These are phyloP conservation scores for Colletotrichum camelliae DNA, from an alignment of 2,329 filamentous ascomycete species.

Conservation along the genomic window DNA sequence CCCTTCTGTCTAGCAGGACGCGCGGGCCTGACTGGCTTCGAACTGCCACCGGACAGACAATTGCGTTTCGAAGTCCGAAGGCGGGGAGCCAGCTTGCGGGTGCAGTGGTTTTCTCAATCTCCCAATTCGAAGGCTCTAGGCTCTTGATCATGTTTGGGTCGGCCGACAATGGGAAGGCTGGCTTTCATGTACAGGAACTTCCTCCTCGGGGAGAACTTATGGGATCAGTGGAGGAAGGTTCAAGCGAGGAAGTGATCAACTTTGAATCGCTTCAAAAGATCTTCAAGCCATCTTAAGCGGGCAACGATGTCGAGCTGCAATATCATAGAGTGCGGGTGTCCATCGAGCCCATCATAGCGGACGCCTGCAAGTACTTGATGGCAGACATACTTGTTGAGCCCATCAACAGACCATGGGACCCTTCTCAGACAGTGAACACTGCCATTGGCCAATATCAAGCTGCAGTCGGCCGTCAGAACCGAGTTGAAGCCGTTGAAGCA, in stretches of 20 bases:
- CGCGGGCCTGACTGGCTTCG: neutral
- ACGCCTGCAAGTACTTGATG: neutral
- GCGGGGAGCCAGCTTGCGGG: neutral
- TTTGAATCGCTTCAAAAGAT: neutral
- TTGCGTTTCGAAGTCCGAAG: neutral
- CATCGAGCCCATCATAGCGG: neutral
- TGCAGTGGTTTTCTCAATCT: neutral
- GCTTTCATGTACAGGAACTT: neutral
- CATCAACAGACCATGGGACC: neutral
- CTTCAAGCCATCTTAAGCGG: neutral
- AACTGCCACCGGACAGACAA: neutral
- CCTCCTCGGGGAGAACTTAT: neutral
- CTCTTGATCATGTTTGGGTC: neutral
- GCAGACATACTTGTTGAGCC: neutral
- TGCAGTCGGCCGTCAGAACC: neutral
- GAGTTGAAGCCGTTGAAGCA: neutral
- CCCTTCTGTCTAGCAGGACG: neutral
- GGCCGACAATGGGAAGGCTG: neutral
- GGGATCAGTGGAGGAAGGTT: neutral
- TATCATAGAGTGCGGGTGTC: neutral
- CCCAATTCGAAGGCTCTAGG: neutral
- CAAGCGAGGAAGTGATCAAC: neutral
- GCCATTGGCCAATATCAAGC: neutral
- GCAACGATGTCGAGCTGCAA: neutral
- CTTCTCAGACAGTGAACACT: neutral